These are phyloP conservation scores for Begonia masoniana DNA, from an alignment of 306 rosid genomes.

Conservation along the genomic window DNA sequence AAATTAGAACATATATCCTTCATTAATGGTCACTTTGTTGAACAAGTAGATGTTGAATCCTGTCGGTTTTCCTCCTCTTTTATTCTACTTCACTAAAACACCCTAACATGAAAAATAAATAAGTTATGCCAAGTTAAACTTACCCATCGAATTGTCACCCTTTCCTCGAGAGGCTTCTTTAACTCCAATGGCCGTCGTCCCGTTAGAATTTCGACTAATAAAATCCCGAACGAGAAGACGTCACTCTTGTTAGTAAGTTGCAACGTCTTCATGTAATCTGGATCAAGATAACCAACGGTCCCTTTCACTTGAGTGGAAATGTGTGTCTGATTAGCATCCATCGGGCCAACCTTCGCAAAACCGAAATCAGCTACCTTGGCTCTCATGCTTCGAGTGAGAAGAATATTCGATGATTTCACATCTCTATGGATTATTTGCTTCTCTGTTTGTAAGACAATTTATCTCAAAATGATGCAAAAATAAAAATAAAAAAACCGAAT, in stretches of 20 bases:
- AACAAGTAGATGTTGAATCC: no score
- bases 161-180: conserved; percentile 50
- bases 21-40: no score
- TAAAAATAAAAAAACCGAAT: conserved; percentile 5
- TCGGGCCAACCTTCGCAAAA: conserved; percentile 86
- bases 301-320: conserved; percentile 97
- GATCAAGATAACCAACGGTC: conserved; percentile 98
- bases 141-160: conserved; percentile 95
- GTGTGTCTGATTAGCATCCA: conserved; percentile 65
- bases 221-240: conserved; percentile 88
- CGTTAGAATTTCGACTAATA: conserved; percentile 70
- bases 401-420: conserved; percentile 94
- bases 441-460: conserved; percentile 38
- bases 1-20: no score
- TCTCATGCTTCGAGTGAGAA: conserved; percentile 91
- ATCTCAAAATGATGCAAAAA: conserved; percentile 1
- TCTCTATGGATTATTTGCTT: conserved; percentile 92
- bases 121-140: conserved; percentile 13
- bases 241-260: conserved; percentile 94
- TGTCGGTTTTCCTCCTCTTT: no score
- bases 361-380: conserved; percentile 98
- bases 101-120: no score
- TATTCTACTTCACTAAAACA: no score
- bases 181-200: conserved; percentile 93
- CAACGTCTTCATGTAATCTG: conserved; percentile 92